Evolutionary conservation across 2,329 filamentous ascomycete genomes (phyloP).

Genomic region (Microcera coccophila): DNA sequence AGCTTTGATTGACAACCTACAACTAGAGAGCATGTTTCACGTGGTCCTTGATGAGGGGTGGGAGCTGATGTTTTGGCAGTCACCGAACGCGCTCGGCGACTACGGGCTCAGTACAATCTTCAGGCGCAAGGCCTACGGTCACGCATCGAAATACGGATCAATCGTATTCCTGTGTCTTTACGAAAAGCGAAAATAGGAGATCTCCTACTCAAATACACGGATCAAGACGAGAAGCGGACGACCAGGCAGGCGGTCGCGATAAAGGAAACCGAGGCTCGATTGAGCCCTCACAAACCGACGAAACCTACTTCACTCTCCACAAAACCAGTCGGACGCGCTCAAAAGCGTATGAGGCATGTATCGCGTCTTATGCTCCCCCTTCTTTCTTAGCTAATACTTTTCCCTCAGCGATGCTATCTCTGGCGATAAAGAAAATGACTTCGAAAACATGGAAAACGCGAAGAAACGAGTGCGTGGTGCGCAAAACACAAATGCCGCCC

Average conservation of each 20-base stretch:
- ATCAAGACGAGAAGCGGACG: constrained; percentile 42
- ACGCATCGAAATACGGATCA: constrained; percentile 87
- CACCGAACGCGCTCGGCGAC: constrained; percentile 78
- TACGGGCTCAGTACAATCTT: constrained; percentile 83
- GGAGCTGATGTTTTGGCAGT: constrained; percentile 49
- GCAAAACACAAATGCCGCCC: constrained; percentile 39
- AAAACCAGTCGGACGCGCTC: constrained; percentile 26
- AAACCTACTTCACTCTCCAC: constrained; percentile 20
- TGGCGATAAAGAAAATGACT: constrained; percentile 74
- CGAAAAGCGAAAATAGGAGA: constrained; percentile 81
- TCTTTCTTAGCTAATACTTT: constrained; percentile 23
- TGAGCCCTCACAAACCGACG: constrained; percentile 35
- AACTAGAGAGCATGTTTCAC: constrained; percentile 69
- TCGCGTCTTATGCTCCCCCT: not conserved
- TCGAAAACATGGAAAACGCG: constrained; percentile 55
- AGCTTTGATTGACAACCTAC: constrained; percentile 81
- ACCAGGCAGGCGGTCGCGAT: constrained; percentile 46
- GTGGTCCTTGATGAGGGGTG: constrained; percentile 2
- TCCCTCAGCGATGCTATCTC: constrained; percentile 57
- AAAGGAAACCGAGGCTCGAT: constrained; percentile 43
- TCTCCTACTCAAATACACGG: constrained; percentile 54
- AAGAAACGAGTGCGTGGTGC: constrained; percentile 62
- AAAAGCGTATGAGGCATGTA: constrained; percentile 52
- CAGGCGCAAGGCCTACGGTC: constrained; percentile 82
- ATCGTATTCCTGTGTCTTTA: constrained; percentile 78